phyloP scores from a whole-genome alignment of 2,329 filamentous ascomycete genomes.

The Penicillium sclerotiorum region DNA sequence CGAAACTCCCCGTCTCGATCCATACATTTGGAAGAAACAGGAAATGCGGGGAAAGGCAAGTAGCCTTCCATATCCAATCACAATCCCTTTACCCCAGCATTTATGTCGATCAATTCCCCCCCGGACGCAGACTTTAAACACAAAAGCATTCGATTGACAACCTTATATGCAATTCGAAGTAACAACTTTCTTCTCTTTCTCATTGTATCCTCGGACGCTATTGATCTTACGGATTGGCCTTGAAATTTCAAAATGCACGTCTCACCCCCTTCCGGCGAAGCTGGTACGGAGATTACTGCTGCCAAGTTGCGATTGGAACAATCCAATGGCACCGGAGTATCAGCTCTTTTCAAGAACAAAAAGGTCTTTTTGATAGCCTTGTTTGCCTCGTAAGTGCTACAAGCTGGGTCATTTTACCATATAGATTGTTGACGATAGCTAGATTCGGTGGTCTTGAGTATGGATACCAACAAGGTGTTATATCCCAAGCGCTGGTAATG shows the following conservation, averaged over 20 bases:
- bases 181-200: too few relatives aligned
- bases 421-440: background rate
- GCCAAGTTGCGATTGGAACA: background rate
- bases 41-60: background rate
- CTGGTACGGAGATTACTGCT: too few relatives aligned
- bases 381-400: background rate
- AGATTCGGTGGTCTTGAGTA: constrained; percentile 27
- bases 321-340: background rate
- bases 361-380: background rate
- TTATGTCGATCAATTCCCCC: too few relatives aligned
- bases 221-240: too few relatives aligned
- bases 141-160: too few relatives aligned
- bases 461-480: constrained; percentile 47
- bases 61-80: background rate
- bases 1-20: background rate
- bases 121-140: too few relatives aligned
- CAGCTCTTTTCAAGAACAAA: background rate
- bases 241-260: too few relatives aligned
- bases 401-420: too few relatives aligned
- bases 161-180: too few relatives aligned
- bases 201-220: too few relatives aligned
- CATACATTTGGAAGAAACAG: background rate
- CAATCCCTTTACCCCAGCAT: background rate
- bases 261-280: too few relatives aligned
- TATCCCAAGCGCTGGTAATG: constrained; percentile 50